Evolutionary conservation across 2,329 filamentous ascomycete genomes (phyloP), one percentile per base, ranked within the genome.

Genomic region (Sphaerulina vaccinii): DNA sequence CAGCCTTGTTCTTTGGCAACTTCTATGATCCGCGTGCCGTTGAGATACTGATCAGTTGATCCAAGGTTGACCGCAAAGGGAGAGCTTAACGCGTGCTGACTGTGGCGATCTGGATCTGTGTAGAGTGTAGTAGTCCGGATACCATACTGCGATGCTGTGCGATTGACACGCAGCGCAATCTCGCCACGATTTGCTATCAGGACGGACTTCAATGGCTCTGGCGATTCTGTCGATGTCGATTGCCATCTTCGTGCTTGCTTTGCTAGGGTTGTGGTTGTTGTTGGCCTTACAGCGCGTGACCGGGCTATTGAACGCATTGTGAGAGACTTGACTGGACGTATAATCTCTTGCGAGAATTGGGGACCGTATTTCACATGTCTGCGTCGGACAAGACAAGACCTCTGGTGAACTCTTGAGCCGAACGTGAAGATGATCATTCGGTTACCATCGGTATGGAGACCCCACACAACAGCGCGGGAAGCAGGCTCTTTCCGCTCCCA

Each of bases 151-250:
- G 88, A 80, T 27, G 93, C 93, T 18, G 93, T 99, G 60, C 85
- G 83, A 60, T 91, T 87, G 61, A 99, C 93, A 61, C 93, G 88
- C 68, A 99, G 79, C 43, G 93, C 93, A 63, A 99, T 99, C 73
- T 99, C 93, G 63, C 93, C 93, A 62, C 93, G 86, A 70, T 99
- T 99, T 48, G 93, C 93, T 68, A 99, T 97, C 19, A 99, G 80
- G 36, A 97, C 87, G 7, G 90, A 95, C 32, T 64, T 61, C 24
- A 71, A 54, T 43, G 67, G 67, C 39, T 63, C 61, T 19, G 49
- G 56, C 42, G 52, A 51, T 36, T 52, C 37, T 38, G 45, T 49
- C 38, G 59, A 51, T 50, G 58, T 54, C 27, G 60, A 61, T 15
- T 61, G 60, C 55, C 57, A 62, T 56, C 62, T 56, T 23, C 53